These are phyloP conservation scores for Phialophora expanda DNA, from an alignment of 2,329 filamentous ascomycete genomes.

Conservation along the genomic window DNA sequence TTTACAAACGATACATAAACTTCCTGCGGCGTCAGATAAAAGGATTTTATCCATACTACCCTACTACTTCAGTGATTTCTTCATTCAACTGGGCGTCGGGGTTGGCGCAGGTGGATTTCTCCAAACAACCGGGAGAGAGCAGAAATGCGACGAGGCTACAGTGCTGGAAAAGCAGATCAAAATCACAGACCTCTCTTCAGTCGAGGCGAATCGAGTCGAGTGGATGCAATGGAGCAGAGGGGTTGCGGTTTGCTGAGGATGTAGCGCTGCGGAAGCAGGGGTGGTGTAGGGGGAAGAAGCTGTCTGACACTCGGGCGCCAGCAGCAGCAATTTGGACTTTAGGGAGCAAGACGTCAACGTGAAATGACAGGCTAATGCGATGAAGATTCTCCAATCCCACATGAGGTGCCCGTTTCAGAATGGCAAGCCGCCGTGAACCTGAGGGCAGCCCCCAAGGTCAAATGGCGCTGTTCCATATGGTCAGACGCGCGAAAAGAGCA, in stretches of 20 bases:
- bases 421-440: slow-evolving; percentile 1
- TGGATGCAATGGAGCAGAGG: neutral
- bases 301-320: neutral
- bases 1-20: neutral
- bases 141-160: slow-evolving; percentile 7
- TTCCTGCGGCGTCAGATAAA: neutral
- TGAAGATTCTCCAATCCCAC: slow-evolving; percentile 21
- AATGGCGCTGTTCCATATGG: slow-evolving; percentile 13
- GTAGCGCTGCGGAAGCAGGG: slow-evolving; percentile 12
- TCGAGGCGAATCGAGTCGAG: slow-evolving; percentile 10
- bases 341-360: slow-evolving; percentile 14
- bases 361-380: slow-evolving; percentile 17
- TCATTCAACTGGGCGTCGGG: slow-evolving; percentile 11
- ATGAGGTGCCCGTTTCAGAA: slow-evolving; percentile 13
- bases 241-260: slow-evolving; percentile 14
- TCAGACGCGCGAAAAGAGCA: slow-evolving; percentile 10
- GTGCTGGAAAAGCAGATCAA: slow-evolving; percentile 15
- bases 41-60: neutral
- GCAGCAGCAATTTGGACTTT: slow-evolving; percentile 21
- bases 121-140: slow-evolving; percentile 4
- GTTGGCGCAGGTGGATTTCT: slow-evolving; percentile 6
- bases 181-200: slow-evolving; percentile 10
- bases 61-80: neutral
- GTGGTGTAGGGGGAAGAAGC: neutral
- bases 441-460: slow-evolving; percentile 6